Percentiles rank a stretch among this genome's conserved stretches.
These are phyloP conservation scores for Yamadazyma membranifaciens DNA, from an alignment of 1,139 yeast species.

Conservation along the genomic window DNA sequence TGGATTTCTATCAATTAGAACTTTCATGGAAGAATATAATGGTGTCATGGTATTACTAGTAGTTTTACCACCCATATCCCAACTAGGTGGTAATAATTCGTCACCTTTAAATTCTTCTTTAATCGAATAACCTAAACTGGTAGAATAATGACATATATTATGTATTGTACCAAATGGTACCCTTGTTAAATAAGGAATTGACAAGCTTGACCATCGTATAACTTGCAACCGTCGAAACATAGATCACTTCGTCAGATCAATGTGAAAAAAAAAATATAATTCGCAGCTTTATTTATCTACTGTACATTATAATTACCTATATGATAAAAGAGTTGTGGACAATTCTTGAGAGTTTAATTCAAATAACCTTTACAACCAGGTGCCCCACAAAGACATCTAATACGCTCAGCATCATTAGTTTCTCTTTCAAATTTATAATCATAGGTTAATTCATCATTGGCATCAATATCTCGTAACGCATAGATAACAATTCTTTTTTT, in stretches of 20 bases:
- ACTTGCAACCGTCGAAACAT: too few species aligned
- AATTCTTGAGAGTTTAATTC: constrained; percentile 40
- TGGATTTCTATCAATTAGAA: constrained; percentile 40
- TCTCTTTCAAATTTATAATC: constrained; percentile 95
- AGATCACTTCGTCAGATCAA: background rate
- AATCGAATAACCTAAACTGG: too few species aligned
- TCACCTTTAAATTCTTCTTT: constrained; percentile 1
- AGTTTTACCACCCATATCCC: constrained; percentile 46
- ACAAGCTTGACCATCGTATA: too few species aligned
- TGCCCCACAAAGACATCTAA: constrained; percentile 93
- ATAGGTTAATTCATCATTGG: constrained; percentile 90
- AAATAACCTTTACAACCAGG: constrained; percentile 91
- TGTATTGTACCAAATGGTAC: too few species aligned
- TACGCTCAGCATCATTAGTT: constrained; percentile 83
- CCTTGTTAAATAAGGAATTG: too few species aligned
- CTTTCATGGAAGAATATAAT: constrained; percentile 33
- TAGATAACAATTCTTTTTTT: constrained; percentile 91
- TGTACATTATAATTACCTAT: too few species aligned
- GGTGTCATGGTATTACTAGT: constrained; percentile 32
- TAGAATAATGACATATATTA: too few species aligned
- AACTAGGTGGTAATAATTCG: constrained; percentile 11
- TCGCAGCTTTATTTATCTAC: too few species aligned
- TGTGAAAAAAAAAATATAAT: too few species aligned
- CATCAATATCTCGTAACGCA: constrained; percentile 83
- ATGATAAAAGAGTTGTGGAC: too few species aligned